Evolutionary conservation across 352 stramenopile genomes (phyloP), one percentile per base, ranked within the genome.

Genomic region (Phytophthora capsici): DNA sequence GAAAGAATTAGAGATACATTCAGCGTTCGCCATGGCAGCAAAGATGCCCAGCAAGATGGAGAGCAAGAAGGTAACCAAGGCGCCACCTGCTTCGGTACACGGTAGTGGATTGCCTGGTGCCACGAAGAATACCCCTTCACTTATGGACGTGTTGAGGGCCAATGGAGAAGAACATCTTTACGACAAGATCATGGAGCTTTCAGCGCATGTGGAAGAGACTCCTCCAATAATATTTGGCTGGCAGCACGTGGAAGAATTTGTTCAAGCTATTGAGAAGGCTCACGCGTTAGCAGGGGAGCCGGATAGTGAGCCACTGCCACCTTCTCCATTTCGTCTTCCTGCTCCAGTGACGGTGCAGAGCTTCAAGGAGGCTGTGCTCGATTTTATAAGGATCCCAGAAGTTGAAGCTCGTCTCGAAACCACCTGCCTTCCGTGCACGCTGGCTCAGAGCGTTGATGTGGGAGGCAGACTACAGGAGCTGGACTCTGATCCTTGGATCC

Each of bases 321-420:
- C 9, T 36, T 47, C 60, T 23, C 62, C 62, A 20, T 40, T 70
- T 28, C 30, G 6, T n/a, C 26, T 70, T 16, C 55, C 62, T 13
- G 26, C 25, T 2, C 55, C 66, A n/a, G 62, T 70, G 47, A 70
- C 62, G 0, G 47, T 40, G 16, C 17, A 60, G n/a, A 70, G 44
- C 13, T 70, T 70, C 32, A 70, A 70, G 37, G 47, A 65, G 52
- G 55, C 62, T 13, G 62, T 70, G 17, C 54, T 70, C 7, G 41
- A 65, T 14, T 65, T 51, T 19, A 6, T 56, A 12, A 65, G 43
- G 16, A 30, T 48, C 20, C n/a, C 45, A 43, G 16, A 32, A 25
- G 30, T n/a, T 19, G 20, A 1, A 19, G 34, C 1, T 17, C 16
- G 34, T 41, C 14, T 41, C 16, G 47, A 37, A 0, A 66, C 62